These are phyloP conservation scores for Nemania serpens DNA, from an alignment of 2,329 filamentous ascomycete species.

Conservation along the genomic window DNA sequence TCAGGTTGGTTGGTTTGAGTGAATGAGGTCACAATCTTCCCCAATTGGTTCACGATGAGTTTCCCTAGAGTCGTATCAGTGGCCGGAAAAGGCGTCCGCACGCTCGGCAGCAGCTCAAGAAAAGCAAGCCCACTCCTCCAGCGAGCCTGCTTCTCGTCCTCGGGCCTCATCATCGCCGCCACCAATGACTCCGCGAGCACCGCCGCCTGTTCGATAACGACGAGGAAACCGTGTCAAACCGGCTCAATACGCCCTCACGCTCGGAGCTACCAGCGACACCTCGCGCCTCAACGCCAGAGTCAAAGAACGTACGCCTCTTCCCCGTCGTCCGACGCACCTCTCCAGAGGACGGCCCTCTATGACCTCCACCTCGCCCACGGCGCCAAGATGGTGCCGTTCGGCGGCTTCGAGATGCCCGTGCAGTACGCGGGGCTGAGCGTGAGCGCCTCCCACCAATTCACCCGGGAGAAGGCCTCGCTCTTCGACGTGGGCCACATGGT, in stretches of 20 bases:
- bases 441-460: constrained; percentile 86
- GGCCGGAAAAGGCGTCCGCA: constrained; percentile 30
- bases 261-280: constrained; percentile 6
- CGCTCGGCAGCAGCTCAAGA: constrained; percentile 24
- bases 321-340: constrained; percentile 31
- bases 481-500: constrained; percentile 99
- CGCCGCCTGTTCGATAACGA: neutral
- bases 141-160: constrained; percentile 23
- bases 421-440: constrained; percentile 81
- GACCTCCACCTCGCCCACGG: constrained; percentile 77
- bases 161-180: neutral
- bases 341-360: constrained; percentile 74
- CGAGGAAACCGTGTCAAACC: constrained; percentile 7
- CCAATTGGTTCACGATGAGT: constrained; percentile 34
- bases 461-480: constrained; percentile 81
- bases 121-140: constrained; percentile 1
- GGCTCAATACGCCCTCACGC: constrained; percentile 2
- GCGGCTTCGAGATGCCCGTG: constrained; percentile 89
- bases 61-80: constrained; percentile 27
- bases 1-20: neutral
- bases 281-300: constrained; percentile 3
- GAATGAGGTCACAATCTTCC: neutral
- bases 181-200: neutral
- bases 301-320: constrained; percentile 34
- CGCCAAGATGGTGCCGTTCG: constrained; percentile 96